Evolutionary conservation across 2,329 filamentous ascomycete genomes (phyloP).

Genomic region (Botrytis galanthina): DNA sequence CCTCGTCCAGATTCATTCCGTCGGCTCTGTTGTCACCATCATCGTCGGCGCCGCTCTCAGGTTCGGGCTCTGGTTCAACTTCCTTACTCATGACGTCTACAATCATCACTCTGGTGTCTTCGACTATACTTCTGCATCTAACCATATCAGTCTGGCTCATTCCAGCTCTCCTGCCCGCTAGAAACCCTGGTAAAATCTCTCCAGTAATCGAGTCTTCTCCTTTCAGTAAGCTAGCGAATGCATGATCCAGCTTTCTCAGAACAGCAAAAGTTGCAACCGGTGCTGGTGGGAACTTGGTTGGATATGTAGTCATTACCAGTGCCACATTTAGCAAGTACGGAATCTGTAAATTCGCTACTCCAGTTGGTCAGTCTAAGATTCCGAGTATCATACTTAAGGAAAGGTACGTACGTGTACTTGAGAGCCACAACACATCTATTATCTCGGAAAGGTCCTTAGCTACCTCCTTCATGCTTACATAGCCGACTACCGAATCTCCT

Average conservation of each 20-base stretch:
- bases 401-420: constrained; percentile 70
- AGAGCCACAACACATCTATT: constrained; percentile 81
- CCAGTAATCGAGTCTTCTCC: constrained; percentile 66
- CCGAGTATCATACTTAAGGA: neutral
- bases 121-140: constrained; percentile 75
- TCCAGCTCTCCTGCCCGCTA: constrained; percentile 54
- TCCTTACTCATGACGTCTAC: constrained; percentile 64
- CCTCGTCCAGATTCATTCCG: constrained; percentile 38
- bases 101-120: constrained; percentile 69
- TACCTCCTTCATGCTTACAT: constrained; percentile 56
- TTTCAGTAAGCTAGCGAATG: constrained; percentile 72
- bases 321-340: constrained; percentile 80
- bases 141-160: constrained; percentile 84
- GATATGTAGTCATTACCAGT: constrained; percentile 67
- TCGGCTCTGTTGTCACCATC: constrained; percentile 32
- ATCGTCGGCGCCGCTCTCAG: neutral
- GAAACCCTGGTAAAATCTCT: constrained; percentile 68
- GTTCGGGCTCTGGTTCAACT: constrained; percentile 44
- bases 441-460: constrained; percentile 72
- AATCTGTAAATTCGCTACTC: constrained; percentile 70
- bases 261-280: constrained; percentile 68
- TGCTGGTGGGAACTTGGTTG: constrained; percentile 68
- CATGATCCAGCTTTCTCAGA: constrained; percentile 76
- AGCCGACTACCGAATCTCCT: constrained; percentile 57
- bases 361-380: constrained; percentile 8